Conservation (phyloP, 305 asterid genomes). For the Nicotiana rustica region DNA sequence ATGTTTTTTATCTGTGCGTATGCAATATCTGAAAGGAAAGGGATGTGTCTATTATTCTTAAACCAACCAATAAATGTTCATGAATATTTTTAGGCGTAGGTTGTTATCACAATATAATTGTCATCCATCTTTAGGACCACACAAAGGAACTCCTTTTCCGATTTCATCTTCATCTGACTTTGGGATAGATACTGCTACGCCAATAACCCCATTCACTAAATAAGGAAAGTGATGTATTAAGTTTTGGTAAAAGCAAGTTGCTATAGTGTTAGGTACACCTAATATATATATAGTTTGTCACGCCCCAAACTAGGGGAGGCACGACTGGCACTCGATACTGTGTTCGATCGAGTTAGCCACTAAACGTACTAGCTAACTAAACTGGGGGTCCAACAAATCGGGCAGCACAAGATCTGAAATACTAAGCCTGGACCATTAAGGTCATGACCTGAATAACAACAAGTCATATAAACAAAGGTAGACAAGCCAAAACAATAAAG, state of each 20-base stretch:
- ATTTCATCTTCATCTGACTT: not conserved
- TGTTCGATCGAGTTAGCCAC: too few relatives aligned
- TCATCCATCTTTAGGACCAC: slow-evolving; percentile 26
- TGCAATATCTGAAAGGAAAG: not conserved
- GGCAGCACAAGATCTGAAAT: too few relatives aligned
- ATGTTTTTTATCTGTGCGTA: not conserved
- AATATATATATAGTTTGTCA: too few relatives aligned
- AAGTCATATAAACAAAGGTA: too few relatives aligned
- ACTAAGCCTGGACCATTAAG: too few relatives aligned
- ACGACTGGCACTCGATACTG: too few relatives aligned
- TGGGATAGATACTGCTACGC: not conserved
- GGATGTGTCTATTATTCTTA: not conserved
- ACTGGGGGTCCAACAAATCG: too few relatives aligned
- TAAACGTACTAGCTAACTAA: too few relatives aligned
- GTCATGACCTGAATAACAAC: too few relatives aligned
- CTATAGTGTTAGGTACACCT: not conserved
- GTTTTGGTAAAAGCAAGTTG: slow-evolving; percentile 11
- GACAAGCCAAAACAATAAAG: too few relatives aligned
- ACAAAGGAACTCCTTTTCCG: slow-evolving; percentile 22
- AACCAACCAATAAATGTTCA: not conserved
- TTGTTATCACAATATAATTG: not conserved
- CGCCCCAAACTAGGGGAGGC: too few relatives aligned
- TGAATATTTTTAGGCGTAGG: not conserved
- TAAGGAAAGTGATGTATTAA: slow-evolving; percentile 8
- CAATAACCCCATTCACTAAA: not conserved